Evolutionary conservation across 129 eudicot species (phyloP).

Genomic region (Flaveria ramosissima): DNA sequence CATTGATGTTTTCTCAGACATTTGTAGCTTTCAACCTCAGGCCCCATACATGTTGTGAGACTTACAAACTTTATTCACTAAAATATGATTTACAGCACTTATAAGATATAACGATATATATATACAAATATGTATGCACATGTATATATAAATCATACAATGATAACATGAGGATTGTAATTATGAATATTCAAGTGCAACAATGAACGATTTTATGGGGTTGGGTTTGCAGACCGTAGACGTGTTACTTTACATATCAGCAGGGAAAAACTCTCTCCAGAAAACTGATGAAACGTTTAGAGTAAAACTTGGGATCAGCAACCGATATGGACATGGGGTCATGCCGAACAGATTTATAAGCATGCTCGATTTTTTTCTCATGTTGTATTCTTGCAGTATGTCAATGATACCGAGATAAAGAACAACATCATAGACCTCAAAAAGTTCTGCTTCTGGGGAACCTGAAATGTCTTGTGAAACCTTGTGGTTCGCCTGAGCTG

Average conservation of each 20-base stretch:
- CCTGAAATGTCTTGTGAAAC: slow-evolving; percentile 45
- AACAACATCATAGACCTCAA: slow-evolving; percentile 90
- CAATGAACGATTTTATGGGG: too few species aligned
- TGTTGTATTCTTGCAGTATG: slow-evolving; percentile 83
- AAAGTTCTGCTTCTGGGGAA: slow-evolving; percentile 74
- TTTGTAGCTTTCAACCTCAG: slow-evolving; percentile 25
- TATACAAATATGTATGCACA: background rate
- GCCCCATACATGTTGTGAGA: slow-evolving; percentile 7
- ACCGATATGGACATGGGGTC: slow-evolving; percentile 83
- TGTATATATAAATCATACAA: background rate
- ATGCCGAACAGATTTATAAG: slow-evolving; percentile 58
- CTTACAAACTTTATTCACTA: slow-evolving; percentile 13
- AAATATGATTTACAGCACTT: slow-evolving; percentile 15
- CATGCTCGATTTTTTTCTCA: slow-evolving; percentile 80
- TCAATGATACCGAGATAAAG: slow-evolving; percentile 89
- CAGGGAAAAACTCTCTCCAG: slow-evolving; percentile 70
- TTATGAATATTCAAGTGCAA: background rate
- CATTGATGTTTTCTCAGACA: slow-evolving; percentile 34
- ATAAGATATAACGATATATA: background rate
- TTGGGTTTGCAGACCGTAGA: too few species aligned
- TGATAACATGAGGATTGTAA: background rate
- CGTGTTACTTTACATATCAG: slow-evolving; percentile 12
- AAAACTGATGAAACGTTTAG: slow-evolving; percentile 71
- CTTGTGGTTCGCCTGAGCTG: slow-evolving; percentile 87
- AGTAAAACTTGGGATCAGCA: slow-evolving; percentile 67